Conservation (phyloP, 345 rosid species). For the Brassica rapa region DNA sequence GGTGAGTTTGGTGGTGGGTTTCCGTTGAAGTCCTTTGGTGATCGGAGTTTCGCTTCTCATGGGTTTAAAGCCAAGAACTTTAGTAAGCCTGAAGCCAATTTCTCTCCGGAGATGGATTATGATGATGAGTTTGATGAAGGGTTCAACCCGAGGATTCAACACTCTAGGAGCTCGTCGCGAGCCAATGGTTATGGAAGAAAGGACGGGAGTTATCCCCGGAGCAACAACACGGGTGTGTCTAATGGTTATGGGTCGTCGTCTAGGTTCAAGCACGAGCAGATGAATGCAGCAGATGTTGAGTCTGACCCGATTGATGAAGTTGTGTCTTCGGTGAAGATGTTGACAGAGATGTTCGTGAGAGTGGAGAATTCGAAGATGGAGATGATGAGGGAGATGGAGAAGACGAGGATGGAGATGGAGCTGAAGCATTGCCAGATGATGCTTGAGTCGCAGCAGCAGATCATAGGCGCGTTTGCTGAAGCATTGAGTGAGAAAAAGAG, state of each 20-base stretch:
- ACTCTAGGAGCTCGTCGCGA: constrained; percentile 26
- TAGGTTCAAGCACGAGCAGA: constrained; percentile 41
- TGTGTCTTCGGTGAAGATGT: constrained; percentile 57
- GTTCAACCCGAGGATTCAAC: constrained; percentile 30
- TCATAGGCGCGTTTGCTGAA: constrained; percentile 50
- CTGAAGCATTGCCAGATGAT: constrained; percentile 71
- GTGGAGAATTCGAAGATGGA: constrained; percentile 77
- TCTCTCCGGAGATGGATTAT: constrained; percentile 36
- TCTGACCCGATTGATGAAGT: constrained; percentile 53
- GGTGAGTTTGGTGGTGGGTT: constrained; percentile 44
- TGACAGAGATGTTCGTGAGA: constrained; percentile 56
- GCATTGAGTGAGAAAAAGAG: constrained; percentile 50
- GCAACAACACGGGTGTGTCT: constrained; percentile 4
- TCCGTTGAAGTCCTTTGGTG: constrained; percentile 57
- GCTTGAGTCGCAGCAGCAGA: constrained; percentile 62
- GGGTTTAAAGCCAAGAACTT: constrained; percentile 44
- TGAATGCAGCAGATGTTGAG: constrained; percentile 36
- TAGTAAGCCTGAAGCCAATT: constrained; percentile 39
- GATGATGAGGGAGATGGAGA: constrained; percentile 70
- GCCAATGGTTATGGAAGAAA: constrained; percentile 25
- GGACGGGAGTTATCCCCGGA: constrained; percentile 30
- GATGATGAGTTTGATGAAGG: constrained; percentile 40
- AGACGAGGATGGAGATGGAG: constrained; percentile 68
- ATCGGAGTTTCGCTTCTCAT: constrained; percentile 41
- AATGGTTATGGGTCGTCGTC: constrained; percentile 47